Evolutionary conservation across 768 basidiomycete genomes (phyloP).

Genomic region (Amanita rubescens): DNA sequence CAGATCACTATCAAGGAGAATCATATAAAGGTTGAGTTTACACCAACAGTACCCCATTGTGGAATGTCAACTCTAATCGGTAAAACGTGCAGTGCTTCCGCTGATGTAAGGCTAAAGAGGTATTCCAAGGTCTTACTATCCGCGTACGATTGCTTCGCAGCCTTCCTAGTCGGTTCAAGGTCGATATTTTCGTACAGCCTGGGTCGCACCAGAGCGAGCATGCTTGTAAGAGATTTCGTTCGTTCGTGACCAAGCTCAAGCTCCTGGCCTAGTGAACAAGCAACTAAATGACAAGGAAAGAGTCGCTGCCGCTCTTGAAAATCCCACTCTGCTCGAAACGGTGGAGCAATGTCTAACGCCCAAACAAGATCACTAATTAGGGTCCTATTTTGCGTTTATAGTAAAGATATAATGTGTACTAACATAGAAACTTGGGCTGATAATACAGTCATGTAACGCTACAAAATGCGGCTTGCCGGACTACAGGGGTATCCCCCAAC

Average conservation of each 20-base stretch:
- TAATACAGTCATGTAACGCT: conserved; percentile 6
- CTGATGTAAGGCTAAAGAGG: background rate
- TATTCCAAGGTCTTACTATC: conserved; percentile 75
- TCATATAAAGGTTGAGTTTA: conserved; percentile 82
- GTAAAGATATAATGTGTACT: background rate
- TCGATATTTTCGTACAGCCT: conserved; percentile 88
- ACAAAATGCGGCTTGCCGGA: background rate
- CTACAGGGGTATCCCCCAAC: background rate
- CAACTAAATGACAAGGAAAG: conserved; percentile 99
- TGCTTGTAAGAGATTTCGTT: conserved; percentile 47
- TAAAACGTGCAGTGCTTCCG: conserved; percentile 24
- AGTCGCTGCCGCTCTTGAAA: conserved; percentile 95
- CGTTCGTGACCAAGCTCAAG: background rate
- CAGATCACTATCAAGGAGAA: conserved; percentile 63
- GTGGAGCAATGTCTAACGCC: conserved; percentile 52
- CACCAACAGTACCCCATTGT: conserved; percentile 96
- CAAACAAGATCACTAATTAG: background rate
- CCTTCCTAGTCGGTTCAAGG: conserved; percentile 87
- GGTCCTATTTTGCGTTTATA: background rate
- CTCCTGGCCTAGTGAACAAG: conserved; percentile 70
- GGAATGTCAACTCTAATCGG: conserved; percentile 97
- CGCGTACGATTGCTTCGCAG: conserved; percentile 86
- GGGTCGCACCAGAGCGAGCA: conserved; percentile 96
- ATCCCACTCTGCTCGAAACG: conserved; percentile 75
- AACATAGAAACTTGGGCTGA: background rate